Evolutionary conservation across 139 green algal genomes (phyloP).

Genomic region (Micractinium sp.): DNA sequence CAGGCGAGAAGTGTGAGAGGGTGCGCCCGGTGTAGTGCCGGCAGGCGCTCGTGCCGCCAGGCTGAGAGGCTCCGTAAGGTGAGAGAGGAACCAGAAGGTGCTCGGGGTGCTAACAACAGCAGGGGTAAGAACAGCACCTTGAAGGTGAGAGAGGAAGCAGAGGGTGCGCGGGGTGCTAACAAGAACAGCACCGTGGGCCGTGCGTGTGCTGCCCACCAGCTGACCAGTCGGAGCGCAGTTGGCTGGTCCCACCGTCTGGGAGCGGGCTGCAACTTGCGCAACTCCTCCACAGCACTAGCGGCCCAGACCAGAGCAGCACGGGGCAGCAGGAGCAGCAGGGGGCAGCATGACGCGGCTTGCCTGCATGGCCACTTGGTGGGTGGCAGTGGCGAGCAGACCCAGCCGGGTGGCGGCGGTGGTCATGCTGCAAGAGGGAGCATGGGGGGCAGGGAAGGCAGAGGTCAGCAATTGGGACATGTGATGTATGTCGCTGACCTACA

Average conservation of each 20-base stretch:
- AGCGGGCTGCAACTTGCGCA: too few relatives aligned
- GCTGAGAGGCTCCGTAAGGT: neutral
- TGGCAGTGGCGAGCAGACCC: conserved; percentile 52
- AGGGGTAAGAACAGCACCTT: too few relatives aligned
- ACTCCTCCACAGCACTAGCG: conserved; percentile 26
- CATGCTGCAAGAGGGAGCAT: conserved; percentile 36
- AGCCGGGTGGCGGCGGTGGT: conserved; percentile 51
- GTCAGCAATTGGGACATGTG: neutral
- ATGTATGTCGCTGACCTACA: neutral
- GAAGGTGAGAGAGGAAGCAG: neutral
- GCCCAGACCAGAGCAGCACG: neutral
- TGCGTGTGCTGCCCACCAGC: too few relatives aligned
- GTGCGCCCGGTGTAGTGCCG: neutral
- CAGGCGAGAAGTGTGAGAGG: neutral
- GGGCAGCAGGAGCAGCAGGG: neutral
- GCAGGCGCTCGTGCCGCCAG: neutral
- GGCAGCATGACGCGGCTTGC: neutral
- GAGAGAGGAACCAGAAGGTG: neutral
- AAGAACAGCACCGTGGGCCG: too few relatives aligned
- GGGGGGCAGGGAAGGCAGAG: neutral
- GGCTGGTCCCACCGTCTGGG: too few relatives aligned
- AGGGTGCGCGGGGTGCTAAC: neutral
- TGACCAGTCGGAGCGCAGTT: too few relatives aligned
- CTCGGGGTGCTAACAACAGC: too few relatives aligned
- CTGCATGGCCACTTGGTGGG: conserved; percentile 75